These are phyloP conservation scores for Apocynum venetum DNA, from an alignment of 257 asterid genomes.

Conservation along the genomic window DNA sequence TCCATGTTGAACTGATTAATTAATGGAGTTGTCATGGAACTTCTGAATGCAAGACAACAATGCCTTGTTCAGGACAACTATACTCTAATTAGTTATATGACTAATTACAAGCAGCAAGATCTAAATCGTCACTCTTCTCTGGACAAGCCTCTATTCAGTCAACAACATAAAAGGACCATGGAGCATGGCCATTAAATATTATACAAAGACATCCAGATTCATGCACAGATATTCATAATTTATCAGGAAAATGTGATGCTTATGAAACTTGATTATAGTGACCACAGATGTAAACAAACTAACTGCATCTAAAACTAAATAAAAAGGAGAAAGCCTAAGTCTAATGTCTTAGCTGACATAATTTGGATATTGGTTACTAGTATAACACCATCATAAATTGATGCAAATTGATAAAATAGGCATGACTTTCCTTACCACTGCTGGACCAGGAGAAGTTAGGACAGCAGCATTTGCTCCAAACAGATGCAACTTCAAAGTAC, in stretches of 20 bases:
- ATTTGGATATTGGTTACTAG: background rate
- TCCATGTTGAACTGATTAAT: background rate
- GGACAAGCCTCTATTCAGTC: background rate
- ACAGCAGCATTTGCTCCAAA: constrained; percentile 5
- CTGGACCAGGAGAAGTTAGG: constrained; percentile 25
- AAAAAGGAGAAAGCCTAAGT: background rate
- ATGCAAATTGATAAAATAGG: background rate
- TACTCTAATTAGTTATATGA: no score
- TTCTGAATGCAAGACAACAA: background rate
- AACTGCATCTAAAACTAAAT: background rate
- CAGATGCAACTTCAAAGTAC: constrained; percentile 9
- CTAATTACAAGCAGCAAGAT: background rate
- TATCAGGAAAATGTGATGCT: background rate
- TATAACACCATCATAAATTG: background rate
- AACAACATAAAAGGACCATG: background rate
- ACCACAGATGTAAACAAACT: constrained; percentile 1
- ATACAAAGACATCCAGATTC: background rate
- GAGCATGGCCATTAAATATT: background rate
- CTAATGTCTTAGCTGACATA: background rate
- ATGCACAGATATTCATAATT: background rate
- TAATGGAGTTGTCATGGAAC: background rate
- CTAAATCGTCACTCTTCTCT: background rate
- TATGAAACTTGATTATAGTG: background rate
- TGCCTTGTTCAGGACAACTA: no score
- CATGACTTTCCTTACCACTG: constrained; percentile 8